These are phyloP conservation scores for Fusarium camptoceras DNA, from an alignment of 2,329 filamentous ascomycete species.

Conservation along the genomic window DNA sequence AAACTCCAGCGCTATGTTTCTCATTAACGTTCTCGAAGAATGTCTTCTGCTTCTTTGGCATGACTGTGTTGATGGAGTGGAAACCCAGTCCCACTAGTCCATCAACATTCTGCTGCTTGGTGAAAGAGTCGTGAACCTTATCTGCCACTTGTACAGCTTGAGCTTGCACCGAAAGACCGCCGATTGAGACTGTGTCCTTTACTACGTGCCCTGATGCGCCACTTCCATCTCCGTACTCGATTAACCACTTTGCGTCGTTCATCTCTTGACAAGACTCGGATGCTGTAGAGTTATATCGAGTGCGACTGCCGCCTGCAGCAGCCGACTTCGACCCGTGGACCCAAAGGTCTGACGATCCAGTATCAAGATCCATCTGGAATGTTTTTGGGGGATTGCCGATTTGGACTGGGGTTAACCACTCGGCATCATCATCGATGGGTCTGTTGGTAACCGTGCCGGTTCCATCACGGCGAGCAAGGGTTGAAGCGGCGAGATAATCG, in stretches of 20 bases:
- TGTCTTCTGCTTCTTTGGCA: slow-evolving; percentile 56
- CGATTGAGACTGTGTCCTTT: slow-evolving; percentile 57
- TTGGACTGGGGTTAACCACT: slow-evolving; percentile 56
- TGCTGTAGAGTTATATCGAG: slow-evolving; percentile 52
- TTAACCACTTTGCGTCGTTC: slow-evolving; percentile 54
- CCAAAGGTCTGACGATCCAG: slow-evolving; percentile 61
- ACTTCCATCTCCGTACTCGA: slow-evolving; percentile 60
- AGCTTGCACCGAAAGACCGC: slow-evolving; percentile 54
- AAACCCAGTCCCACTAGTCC: slow-evolving; percentile 60
- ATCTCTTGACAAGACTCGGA: slow-evolving; percentile 55
- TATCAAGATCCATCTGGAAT: slow-evolving; percentile 59
- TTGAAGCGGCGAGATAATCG: slow-evolving; percentile 11
- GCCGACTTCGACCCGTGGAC: slow-evolving; percentile 60
- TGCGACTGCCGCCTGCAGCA: slow-evolving; percentile 53
- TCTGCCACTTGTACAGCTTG: slow-evolving; percentile 60
- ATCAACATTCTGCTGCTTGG: slow-evolving; percentile 53
- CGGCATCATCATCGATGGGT: slow-evolving; percentile 50
- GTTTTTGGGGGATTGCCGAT: slow-evolving; percentile 58
- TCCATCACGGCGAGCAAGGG: slow-evolving; percentile 44
- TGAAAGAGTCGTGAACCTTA: slow-evolving; percentile 56
- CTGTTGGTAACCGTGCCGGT: slow-evolving; percentile 48
- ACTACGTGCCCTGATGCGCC: slow-evolving; percentile 58
- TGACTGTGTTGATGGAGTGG: slow-evolving; percentile 57
- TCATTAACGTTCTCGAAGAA: slow-evolving; percentile 54
- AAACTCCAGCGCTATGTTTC: slow-evolving; percentile 56